Base-by-base conservation (phyloP, 495 filamentous ascomycete genomes). In the Usnea hakonensis region DNA sequence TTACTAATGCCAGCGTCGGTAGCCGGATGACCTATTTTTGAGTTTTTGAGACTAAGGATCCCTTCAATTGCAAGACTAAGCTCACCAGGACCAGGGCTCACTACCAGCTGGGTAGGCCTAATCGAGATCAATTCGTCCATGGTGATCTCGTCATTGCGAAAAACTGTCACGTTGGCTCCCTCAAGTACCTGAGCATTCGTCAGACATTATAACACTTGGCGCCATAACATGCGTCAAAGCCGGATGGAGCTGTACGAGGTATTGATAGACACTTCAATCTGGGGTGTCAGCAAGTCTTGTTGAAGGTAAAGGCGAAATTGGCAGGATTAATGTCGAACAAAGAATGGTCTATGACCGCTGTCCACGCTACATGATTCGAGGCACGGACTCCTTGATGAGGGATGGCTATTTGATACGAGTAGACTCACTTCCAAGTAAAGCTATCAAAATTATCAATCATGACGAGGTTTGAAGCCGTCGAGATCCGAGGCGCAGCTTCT, bases 401-500 rank as follows among this genome's bases (percentile, higher is more conserved):
- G 13, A 21, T 4, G 17, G 8, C 5, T 50, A n/a, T 16, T 1
- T 38, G 10, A n/a, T 57, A 37, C 13, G 26, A 21, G 0, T 5
- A 57, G 37, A 40, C 54, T 37, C 19, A 40, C 54, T 57, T 37
- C 54, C 33, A 62, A 21, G 16, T 57, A 70, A 97, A 99, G 0
- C 93, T 97, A 75, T 99, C 94, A 73, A 97, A 99, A 77, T 99
- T 99, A 77, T 97, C 94, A 68, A 99, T 95, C 61, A 99, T 78
- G 59, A 99, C 84, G 33, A 99, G 83, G 77, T 97, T 97, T 38
- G 86, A 87, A 32, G 93, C 93, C 54, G 80, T 90, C 23, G 84
- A 71, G 35, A 96, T 75, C 57, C 83, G 82, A 54, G 86, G 75
- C 21, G 83, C 83, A 58, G 83, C 83, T 62, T 85, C 82, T 66